A percentile compares a stretch with the other conserved stretches of the same genome.
Conservation (phyloP, 164 flowering plant genomes). For the Taxillus chinensis region DNA sequence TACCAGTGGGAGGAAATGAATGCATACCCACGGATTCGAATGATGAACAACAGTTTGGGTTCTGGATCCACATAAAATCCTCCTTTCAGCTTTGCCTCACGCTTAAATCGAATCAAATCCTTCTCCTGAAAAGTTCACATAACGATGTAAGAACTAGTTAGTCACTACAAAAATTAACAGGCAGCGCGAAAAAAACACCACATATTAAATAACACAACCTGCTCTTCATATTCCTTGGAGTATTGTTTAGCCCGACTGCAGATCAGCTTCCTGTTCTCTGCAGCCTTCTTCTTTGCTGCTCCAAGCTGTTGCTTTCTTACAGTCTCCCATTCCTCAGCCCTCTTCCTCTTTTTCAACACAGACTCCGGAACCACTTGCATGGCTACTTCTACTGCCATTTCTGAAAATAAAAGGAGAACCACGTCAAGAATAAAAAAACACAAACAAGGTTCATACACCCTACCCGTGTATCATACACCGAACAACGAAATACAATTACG, state of each 20-base stretch:
- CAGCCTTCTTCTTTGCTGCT: neutral
- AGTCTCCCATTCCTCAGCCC: neutral
- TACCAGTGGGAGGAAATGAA: neutral
- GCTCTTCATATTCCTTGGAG: neutral
- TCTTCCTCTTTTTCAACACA: constrained; percentile 3
- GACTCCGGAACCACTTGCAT: neutral
- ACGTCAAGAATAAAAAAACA: neutral
- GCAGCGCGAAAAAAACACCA: neutral
- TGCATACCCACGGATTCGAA: constrained; percentile 1
- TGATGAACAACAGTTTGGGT: neutral
- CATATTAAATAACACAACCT: neutral
- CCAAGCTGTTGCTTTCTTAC: neutral
- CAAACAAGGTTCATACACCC: no score
- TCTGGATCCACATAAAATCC: constrained; percentile 4
- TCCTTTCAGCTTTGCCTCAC: constrained; percentile 2
- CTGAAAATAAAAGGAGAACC: neutral
- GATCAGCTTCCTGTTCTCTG: neutral
- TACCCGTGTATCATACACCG: no score
- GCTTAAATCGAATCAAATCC: neutral
- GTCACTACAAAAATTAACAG: neutral
- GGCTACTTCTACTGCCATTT: neutral
- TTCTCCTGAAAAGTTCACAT: neutral
- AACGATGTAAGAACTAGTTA: neutral
- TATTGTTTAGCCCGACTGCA: neutral
- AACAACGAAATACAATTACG: no score